Base-by-base conservation (phyloP, 148 eudicot genomes). In the Spergularia bocconei region DNA sequence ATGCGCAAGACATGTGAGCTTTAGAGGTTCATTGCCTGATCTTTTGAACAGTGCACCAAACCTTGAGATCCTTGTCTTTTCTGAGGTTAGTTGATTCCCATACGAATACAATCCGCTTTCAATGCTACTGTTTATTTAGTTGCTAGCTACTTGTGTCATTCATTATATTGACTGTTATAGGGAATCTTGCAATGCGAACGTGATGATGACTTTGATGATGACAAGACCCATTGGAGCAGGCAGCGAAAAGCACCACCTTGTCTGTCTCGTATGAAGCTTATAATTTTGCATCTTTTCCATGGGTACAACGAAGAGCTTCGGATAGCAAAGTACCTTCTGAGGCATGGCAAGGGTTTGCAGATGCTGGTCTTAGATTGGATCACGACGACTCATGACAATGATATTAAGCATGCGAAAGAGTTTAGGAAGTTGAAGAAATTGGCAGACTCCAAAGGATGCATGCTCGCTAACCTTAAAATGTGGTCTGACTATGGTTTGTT, bases 181-280 rank as follows among this genome's bases (percentile, higher is more conserved):
- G 74, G 74, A 72, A 16, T 72, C 19, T 5, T 58, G 21, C 38
- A 39, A 57, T 6, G 62, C 8, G 25, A 54, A 70, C 33, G 62
- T 41, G 53, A 60, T 39, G 66, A 5, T 47, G 56, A 72, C 20
- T 59, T 29, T 29, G 33, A 59, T 21, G 56, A 47, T 2, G 67
- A 60, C 44, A 62, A 48, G 55, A 61, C 50, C 59, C 61, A 60
- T 10, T 73, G 76, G 76, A 60, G 76, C 41, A 15, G 20, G 15
- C 13, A 47, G 67, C 68, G 23, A 48, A 48, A 48, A 16, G 3
- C 67, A 2, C 68, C 76, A 15, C 11, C 25, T 19, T 73, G 68
- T 62, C 58, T 73, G 50, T 48, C 76, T 38, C 63, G 57, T 25
- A 50, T 71, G 25, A 71, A 71, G 52, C 17, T 8, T 29, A 25